These are phyloP conservation scores for Xerocomellus amylosporus DNA, from an alignment of 768 basidiomycete species.

Conservation along the genomic window DNA sequence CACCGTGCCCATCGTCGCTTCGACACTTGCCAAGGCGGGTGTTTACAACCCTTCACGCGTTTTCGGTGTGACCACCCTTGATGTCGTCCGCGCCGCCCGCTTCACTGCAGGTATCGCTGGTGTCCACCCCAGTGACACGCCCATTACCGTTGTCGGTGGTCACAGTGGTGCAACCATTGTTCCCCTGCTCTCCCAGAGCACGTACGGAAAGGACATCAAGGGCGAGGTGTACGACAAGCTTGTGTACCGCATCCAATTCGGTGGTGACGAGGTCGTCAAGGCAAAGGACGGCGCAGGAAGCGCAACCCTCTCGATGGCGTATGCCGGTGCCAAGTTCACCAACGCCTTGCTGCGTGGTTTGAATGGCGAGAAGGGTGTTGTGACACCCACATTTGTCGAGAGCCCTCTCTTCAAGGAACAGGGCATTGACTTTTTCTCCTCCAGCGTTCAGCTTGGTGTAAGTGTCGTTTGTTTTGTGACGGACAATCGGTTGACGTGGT, in stretches of 20 bases:
- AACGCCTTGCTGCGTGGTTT: conserved; percentile 57
- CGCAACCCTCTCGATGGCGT: conserved; percentile 77
- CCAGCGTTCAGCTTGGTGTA: conserved; percentile 92
- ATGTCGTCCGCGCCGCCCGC: conserved; percentile 93
- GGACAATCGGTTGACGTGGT: conserved; percentile 8
- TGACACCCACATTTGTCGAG: conserved; percentile 86
- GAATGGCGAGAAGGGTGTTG: conserved; percentile 62
- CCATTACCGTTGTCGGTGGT: conserved; percentile 88
- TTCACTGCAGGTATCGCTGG: conserved; percentile 77
- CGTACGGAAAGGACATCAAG: conserved; percentile 64
- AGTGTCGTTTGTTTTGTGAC: conserved; percentile 19
- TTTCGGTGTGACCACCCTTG: conserved; percentile 98
- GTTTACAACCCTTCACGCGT: conserved; percentile 86
- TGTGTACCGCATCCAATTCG: conserved; percentile 93
- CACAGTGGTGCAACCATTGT: conserved; percentile 98
- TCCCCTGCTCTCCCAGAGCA: conserved; percentile 85
- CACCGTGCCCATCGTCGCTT: conserved; percentile 95
- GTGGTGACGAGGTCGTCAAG: conserved; percentile 98
- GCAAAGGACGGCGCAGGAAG: conserved; percentile 88
- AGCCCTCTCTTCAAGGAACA: conserved; percentile 80
- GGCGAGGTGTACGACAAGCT: conserved; percentile 76
- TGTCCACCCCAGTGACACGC: conserved; percentile 60
- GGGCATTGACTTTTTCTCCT: conserved; percentile 94
- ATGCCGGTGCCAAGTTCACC: conserved; percentile 72
- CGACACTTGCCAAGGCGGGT: conserved; percentile 86